Evolutionary conservation across 2,329 filamentous ascomycete species (phyloP).

Genomic region (Paecilomyces sp.): DNA sequence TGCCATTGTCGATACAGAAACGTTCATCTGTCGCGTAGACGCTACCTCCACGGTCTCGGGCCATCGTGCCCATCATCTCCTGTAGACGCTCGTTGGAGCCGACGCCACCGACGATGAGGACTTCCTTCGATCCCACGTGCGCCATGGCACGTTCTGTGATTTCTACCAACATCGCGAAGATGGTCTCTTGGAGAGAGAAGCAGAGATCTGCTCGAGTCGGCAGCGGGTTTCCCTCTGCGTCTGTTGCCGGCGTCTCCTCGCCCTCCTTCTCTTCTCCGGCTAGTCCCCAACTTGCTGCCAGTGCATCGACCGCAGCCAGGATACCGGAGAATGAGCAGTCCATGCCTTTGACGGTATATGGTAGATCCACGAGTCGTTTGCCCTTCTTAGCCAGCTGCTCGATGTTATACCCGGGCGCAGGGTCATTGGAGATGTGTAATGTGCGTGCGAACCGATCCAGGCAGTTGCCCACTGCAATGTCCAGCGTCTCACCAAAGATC

Average conservation of each 20-base stretch:
- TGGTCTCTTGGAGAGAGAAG: conserved; percentile 90
- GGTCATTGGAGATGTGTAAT: conserved; percentile 86
- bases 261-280: conserved; percentile 39
- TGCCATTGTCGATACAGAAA: conserved; percentile 98
- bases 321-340: conserved; percentile 96
- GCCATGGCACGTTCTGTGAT: conserved; percentile 99
- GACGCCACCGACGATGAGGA: conserved; percentile 91
- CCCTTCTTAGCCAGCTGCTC: conserved; percentile 81
- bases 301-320: conserved; percentile 70
- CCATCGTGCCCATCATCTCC: conserved; percentile 98
- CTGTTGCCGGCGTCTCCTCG: conserved; percentile 34
- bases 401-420: conserved; percentile 95
- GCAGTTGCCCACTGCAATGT: conserved; percentile 97
- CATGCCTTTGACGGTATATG: conserved; percentile 98
- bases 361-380: conserved; percentile 70
- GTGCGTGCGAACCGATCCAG: conserved; percentile 92
- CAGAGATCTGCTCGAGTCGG: conserved; percentile 76
- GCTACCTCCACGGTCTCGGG: conserved; percentile 74
- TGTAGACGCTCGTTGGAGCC: conserved; percentile 92
- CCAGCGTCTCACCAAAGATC: conserved; percentile 95
- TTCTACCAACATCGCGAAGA: conserved; percentile 95
- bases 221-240: conserved; percentile 34
- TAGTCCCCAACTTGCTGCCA: conserved; percentile 52
- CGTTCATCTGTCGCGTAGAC: conserved; percentile 94
- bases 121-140: conserved; percentile 83